A percentile compares a stretch with the other conserved stretches of the same genome.
These are phyloP conservation scores for Globisporangium acanthophoron DNA, from an alignment of 352 stramenopile genomes.

Conservation along the genomic window DNA sequence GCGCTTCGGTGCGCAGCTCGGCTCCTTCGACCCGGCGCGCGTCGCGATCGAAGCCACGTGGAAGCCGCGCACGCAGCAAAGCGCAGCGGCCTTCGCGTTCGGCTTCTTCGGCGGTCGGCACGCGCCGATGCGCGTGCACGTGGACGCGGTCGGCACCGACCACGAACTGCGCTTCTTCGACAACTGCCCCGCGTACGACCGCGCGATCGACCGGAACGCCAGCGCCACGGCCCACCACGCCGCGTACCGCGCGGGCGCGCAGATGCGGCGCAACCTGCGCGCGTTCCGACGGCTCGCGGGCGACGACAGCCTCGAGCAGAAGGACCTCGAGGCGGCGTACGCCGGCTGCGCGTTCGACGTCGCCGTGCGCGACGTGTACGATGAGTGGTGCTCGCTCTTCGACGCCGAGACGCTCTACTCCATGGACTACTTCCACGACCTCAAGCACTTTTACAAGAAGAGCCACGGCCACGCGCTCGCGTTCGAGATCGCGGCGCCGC, in stretches of 20 bases:
- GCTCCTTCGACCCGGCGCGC: conserved; percentile 24
- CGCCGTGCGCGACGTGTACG: conserved; percentile 29
- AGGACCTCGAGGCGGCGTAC: conserved; percentile 76
- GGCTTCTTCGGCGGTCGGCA: conserved; percentile 58
- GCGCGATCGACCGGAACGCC: conserved; percentile 53
- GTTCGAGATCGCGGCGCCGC: conserved; percentile 64
- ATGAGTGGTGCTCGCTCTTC: conserved; percentile 71
- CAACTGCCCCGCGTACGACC: conserved; percentile 68
- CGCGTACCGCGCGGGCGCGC: conserved; percentile 37
- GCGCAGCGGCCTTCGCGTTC: conserved; percentile 65
- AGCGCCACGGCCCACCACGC: conserved; percentile 48
- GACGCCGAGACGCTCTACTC: conserved; percentile 56
- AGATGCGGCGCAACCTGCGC: conserved; percentile 49
- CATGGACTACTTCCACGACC: conserved; percentile 84
- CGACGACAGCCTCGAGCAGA: conserved; percentile 23
- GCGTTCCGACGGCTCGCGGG: conserved; percentile 31
- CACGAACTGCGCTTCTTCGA: conserved; percentile 76
- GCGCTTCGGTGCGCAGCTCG: conserved; percentile 28
- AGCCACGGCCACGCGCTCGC: conserved; percentile 67
- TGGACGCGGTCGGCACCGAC: conserved; percentile 43
- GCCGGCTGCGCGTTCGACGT: conserved; percentile 79
- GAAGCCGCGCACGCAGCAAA: conserved; percentile 77
- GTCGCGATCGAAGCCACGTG: conserved; percentile 78
- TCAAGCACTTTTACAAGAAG: conserved; percentile 86
- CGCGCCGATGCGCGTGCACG: conserved; percentile 55